A percentile compares a stretch with the other conserved stretches of the same genome.
Conservation (phyloP, 331 rosid genomes). For the Malus hybrid region DNA sequence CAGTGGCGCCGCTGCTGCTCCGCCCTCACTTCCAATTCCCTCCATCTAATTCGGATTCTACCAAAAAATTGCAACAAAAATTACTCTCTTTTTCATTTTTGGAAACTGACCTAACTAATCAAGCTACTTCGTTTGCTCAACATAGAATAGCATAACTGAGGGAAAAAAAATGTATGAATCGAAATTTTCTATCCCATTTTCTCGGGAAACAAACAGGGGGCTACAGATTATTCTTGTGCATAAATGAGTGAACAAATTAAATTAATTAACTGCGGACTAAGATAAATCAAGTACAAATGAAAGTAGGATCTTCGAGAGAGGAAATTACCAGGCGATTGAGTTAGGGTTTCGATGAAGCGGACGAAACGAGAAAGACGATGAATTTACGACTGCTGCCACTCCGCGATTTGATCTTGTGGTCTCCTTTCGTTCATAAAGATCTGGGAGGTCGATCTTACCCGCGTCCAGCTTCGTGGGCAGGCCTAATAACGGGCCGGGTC, state of each 20-base stretch:
- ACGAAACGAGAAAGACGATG: conserved; percentile 1
- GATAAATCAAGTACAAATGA: neutral
- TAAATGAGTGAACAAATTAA: neutral
- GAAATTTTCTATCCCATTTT: neutral
- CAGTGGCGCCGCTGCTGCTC: too few relatives aligned
- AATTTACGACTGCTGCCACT: conserved; percentile 1
- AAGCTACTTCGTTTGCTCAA: neutral
- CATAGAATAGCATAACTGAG: neutral
- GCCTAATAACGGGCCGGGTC: neutral
- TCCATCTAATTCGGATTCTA: too few relatives aligned
- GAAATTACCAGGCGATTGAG: neutral
- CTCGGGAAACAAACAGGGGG: neutral
- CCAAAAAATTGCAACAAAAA: too few relatives aligned
- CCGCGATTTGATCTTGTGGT: neutral
- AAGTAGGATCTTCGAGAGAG: neutral
- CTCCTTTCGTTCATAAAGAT: neutral
- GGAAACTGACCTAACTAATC: neutral
- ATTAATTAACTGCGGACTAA: neutral
- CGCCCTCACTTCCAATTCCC: too few relatives aligned
- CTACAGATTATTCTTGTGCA: neutral
- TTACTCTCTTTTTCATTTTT: too few relatives aligned
- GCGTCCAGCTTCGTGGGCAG: neutral
- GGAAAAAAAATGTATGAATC: neutral
- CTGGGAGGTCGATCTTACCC: neutral
- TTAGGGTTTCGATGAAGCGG: conserved; percentile 2